These are phyloP conservation scores for Gracilariopsis chorda DNA, from an alignment of 23 red algal genomes.

Conservation along the genomic window DNA sequence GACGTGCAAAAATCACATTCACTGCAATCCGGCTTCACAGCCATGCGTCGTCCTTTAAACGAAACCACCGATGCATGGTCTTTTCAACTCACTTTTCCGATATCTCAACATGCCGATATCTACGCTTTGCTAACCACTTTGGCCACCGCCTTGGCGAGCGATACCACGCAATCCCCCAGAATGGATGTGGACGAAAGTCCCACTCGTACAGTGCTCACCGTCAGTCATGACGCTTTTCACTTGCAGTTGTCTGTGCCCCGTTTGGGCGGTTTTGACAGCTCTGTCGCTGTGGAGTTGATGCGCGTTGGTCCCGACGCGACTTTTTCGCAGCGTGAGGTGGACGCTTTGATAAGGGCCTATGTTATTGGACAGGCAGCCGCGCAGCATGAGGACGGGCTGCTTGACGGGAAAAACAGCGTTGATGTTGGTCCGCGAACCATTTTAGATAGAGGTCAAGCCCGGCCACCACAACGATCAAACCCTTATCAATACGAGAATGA, in stretches of 20 bases:
- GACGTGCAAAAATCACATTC: neutral
- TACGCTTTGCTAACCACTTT: neutral
- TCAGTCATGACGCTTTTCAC: slow-evolving; percentile 17
- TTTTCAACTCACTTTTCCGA: slow-evolving; percentile 4
- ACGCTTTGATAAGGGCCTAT: slow-evolving; percentile 38
- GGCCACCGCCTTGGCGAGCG: neutral
- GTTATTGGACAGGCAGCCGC: neutral
- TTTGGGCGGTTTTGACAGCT: neutral
- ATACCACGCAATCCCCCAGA: neutral
- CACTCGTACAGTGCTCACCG: slow-evolving; percentile 38
- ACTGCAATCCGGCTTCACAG: neutral
- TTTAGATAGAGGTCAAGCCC: neutral
- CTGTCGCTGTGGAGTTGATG: slow-evolving; percentile 18
- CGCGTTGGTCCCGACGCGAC: slow-evolving; percentile 19
- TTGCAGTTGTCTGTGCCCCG: slow-evolving; percentile 53
- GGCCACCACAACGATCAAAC: neutral
- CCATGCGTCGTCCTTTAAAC: neutral
- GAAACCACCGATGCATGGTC: neutral
- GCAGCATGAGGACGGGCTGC: neutral
- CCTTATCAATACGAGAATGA: neutral
- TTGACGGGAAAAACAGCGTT: slow-evolving; percentile 51
- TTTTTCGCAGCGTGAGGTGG: slow-evolving; percentile 47
- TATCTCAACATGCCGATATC: slow-evolving; percentile 9
- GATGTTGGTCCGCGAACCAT: slow-evolving; percentile 15
- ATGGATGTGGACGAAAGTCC: slow-evolving; percentile 34